phyloP scores from a whole-genome alignment of 768 basidiomycete species.

The Hericium alpestre region DNA sequence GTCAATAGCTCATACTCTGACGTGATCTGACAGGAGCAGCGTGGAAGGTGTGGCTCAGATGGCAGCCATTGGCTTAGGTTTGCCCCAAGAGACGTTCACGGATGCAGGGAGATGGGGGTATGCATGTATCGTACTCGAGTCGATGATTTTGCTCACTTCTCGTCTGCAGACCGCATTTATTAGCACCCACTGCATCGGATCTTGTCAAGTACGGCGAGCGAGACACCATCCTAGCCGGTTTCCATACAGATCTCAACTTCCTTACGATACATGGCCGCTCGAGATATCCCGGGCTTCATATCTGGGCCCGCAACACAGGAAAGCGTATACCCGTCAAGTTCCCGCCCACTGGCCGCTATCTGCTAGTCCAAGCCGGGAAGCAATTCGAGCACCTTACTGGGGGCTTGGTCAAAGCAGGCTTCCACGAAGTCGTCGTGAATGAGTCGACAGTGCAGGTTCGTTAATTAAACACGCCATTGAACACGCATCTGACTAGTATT shows the following conservation, averaged over 20 bases:
- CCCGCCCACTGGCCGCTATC: constrained; percentile 64
- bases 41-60: constrained; percentile 84
- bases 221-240: constrained; percentile 85
- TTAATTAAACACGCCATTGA: background rate
- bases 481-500: background rate
- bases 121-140: constrained; percentile 12
- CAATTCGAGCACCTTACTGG: constrained; percentile 84
- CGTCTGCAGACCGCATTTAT: constrained; percentile 58
- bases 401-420: constrained; percentile 85
- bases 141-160: background rate
- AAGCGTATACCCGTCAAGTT: constrained; percentile 83
- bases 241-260: constrained; percentile 91
- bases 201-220: constrained; percentile 66
- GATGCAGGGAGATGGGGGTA: constrained; percentile 82
- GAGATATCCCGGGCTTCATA: constrained; percentile 78
- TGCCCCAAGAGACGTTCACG: constrained; percentile 58
- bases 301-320: constrained; percentile 92
- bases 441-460: constrained; percentile 61
- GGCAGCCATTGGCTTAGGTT: constrained; percentile 73
- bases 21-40: constrained; percentile 26
- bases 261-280: constrained; percentile 86
- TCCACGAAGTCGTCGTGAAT: constrained; percentile 90
- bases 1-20: background rate
- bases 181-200: constrained; percentile 92
- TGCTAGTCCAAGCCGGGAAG: constrained; percentile 92